Conservation (phyloP, 371 early-diverging fungal species). For the Dichotomocladium elegans region DNA sequence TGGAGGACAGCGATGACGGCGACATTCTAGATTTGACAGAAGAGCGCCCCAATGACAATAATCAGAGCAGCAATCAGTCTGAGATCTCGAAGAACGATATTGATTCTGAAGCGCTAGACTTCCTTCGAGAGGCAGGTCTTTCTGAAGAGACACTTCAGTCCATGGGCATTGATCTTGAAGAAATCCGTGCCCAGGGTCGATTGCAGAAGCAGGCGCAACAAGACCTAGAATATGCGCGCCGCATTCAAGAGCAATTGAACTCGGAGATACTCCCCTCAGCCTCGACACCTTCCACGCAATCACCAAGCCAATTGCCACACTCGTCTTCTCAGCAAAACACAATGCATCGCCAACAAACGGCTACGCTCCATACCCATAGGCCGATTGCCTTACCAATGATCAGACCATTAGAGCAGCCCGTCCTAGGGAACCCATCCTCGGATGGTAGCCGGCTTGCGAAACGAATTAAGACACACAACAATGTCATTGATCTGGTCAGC, state of each 20-base stretch:
- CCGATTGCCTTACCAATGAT: too few species aligned
- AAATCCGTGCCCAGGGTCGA: conserved; percentile 16
- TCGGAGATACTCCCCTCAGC: not conserved
- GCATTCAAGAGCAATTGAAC: conserved; percentile 13
- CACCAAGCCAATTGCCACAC: too few species aligned
- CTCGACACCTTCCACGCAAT: not conserved
- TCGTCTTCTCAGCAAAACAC: too few species aligned
- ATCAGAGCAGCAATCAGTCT: not conserved
- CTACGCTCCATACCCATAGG: too few species aligned
- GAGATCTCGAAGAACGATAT: not conserved
- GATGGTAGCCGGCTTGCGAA: too few species aligned
- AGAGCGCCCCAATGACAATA: not conserved
- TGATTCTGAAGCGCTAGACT: conserved; percentile 2
- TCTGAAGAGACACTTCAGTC: conserved; percentile 11
- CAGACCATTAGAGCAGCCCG: too few species aligned
- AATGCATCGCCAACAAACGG: too few species aligned
- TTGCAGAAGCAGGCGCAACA: conserved; percentile 9
- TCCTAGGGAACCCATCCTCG: too few species aligned
- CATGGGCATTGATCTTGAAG: conserved; percentile 17
- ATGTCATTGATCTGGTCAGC: too few species aligned
- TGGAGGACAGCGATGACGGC: conserved; percentile 1
- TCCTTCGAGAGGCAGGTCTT: conserved; percentile 9
- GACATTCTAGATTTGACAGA: not conserved
- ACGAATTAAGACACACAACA: too few species aligned
- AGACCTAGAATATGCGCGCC: conserved; percentile 11